Evolutionary conservation across 345 rosid species (phyloP), one percentile per base, ranked within the genome.

Genomic region (Ricinus communis): DNA sequence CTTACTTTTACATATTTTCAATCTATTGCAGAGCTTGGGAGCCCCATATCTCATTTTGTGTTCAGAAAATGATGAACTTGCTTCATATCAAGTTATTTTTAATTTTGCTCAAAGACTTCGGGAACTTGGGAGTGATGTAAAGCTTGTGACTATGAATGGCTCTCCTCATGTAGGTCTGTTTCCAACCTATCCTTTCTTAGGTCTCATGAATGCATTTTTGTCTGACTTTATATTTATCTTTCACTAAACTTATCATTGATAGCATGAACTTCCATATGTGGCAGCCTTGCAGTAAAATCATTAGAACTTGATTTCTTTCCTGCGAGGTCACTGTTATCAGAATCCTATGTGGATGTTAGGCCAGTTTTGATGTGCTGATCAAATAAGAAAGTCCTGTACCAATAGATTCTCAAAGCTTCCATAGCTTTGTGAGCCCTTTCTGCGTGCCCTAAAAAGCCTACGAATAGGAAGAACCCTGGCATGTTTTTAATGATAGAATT

Each of bases 151-250:
- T 52, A 87, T 91, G 90, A 85, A 67, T 73, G 90, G 84, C 68
- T 91, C 98, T 19, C 90, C 98, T 79, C 98, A 94, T 54, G 91
- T 89, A 83, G 97, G 98, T 91, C 67, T 74, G 96, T 78, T 77
- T 62, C 49, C 71, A 66, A 68, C 54, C 63, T 25, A 8, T 33
- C 22, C 36, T 12, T 45, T 10, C 27, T 52, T 61, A 54, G 47
- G 27, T 16, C 15, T 68, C 71, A 57, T 68, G 71, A 25, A 28
- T 31, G 40, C 54, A 50, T 47, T n/a, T 22, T 38, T 68, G 45
- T 45, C 43, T 22, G 13, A 15, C 25, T 56, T 56, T 24, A 27
- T 8, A 22, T 56, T 57, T 16, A 27, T 57, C 2, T 19, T 5
- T 56, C 15, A 57, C 13, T 30, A 8, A 57, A 30, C 7, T 57